Percentiles rank a stretch among this genome's conserved stretches.
Evolutionary conservation across 1,284 basidiomycete genomes (phyloP).

Genomic region (Naganishia liquefaciens): DNA sequence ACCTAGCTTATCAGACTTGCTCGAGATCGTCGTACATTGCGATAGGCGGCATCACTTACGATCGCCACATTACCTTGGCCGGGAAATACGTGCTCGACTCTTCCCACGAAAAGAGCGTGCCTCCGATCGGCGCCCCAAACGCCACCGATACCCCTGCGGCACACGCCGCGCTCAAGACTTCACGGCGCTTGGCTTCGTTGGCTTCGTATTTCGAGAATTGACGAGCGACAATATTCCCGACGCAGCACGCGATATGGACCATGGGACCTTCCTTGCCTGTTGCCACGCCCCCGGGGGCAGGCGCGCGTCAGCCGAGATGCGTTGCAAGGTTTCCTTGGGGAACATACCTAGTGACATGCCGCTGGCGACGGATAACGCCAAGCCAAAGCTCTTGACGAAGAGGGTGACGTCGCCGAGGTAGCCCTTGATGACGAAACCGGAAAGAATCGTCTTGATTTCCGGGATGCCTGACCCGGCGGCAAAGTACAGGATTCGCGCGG

Average conservation of each 20-base stretch:
- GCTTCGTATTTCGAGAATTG: conserved; percentile 84
- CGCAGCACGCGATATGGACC: conserved; percentile 91
- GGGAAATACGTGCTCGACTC: conserved; percentile 71
- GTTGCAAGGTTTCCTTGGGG: not conserved
- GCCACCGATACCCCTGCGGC: conserved; percentile 66
- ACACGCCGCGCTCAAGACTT: conserved; percentile 87
- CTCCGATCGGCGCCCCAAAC: conserved; percentile 89
- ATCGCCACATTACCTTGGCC: conserved; percentile 89
- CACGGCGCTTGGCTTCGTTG: conserved; percentile 91
- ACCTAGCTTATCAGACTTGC: not conserved
- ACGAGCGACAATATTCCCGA: conserved; percentile 91
- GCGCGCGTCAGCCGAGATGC: not conserved
- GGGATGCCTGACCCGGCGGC: conserved; percentile 95
- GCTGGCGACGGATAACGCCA: conserved; percentile 87
- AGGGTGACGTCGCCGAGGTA: conserved; percentile 89
- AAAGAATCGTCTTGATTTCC: conserved; percentile 94
- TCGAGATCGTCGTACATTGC: not conserved
- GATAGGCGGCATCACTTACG: conserved; percentile 58
- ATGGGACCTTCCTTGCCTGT: conserved; percentile 88
- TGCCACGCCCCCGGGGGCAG: too few relatives aligned
- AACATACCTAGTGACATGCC: conserved; percentile 75
- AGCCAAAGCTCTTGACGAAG: conserved; percentile 85
- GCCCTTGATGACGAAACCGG: conserved; percentile 97
- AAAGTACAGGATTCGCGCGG: conserved; percentile 76
- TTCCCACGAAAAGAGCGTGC: conserved; percentile 46